phyloP scores from a whole-genome alignment of 2,329 filamentous ascomycete genomes.

The Pseudocercospora crystallina region DNA sequence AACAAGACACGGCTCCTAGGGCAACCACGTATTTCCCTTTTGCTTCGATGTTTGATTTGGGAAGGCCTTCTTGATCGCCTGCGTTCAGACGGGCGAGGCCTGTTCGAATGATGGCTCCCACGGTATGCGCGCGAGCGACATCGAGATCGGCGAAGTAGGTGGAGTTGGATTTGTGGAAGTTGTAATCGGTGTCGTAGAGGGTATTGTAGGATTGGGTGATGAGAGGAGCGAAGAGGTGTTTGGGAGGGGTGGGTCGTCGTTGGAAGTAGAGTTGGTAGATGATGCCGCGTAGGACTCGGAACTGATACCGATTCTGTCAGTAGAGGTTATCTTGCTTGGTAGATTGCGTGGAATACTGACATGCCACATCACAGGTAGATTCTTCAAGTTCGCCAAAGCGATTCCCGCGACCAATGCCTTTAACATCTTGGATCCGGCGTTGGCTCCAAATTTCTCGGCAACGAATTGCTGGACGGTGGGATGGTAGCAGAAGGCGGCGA shows the following conservation, averaged over 20 bases:
- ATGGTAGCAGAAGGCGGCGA: slow-evolving; percentile 24
- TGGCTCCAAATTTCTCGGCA: slow-evolving; percentile 22
- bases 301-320: slow-evolving; percentile 27
- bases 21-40: slow-evolving; percentile 42
- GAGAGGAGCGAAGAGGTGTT: slow-evolving; percentile 71
- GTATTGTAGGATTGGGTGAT: slow-evolving; percentile 67
- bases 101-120: slow-evolving; percentile 56
- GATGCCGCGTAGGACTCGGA: slow-evolving; percentile 48
- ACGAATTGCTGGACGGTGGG: slow-evolving; percentile 31
- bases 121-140: slow-evolving; percentile 75
- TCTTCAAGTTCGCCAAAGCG: slow-evolving; percentile 69
- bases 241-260: slow-evolving; percentile 44
- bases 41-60: slow-evolving; percentile 27
- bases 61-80: slow-evolving; percentile 37
- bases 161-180: slow-evolving; percentile 77
- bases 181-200: slow-evolving; percentile 80
- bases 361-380: slow-evolving; percentile 73
- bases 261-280: slow-evolving; percentile 49
- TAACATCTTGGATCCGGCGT: slow-evolving; percentile 24
- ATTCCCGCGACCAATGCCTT: slow-evolving; percentile 40
- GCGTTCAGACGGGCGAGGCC: slow-evolving; percentile 41
- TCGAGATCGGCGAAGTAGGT: slow-evolving; percentile 90
- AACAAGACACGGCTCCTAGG: slow-evolving; percentile 48
- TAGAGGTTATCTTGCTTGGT: neutral
- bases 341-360: slow-evolving; percentile 42